phyloP scores from a whole-genome alignment of 331 rosid species.

The Prunus yedoensis region DNA sequence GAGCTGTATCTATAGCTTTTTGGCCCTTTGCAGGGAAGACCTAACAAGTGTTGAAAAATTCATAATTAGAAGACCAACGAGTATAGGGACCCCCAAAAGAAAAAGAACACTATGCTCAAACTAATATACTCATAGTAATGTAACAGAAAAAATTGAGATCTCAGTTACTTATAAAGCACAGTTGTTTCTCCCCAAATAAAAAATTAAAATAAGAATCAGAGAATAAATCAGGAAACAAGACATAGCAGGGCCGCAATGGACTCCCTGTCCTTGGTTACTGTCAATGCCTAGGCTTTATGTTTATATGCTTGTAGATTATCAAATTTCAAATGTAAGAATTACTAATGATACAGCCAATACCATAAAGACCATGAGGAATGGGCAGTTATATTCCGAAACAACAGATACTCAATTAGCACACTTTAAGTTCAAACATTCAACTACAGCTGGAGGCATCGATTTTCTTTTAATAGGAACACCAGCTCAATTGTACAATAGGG shows the following conservation, averaged over 20 bases:
- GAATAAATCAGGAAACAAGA: not conserved
- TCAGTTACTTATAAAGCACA: not conserved
- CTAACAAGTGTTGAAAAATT: constrained; percentile 37
- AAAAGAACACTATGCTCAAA: not conserved
- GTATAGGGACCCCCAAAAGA: not conserved
- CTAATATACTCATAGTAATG: not conserved
- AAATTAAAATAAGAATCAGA: not conserved
- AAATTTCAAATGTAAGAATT: not conserved
- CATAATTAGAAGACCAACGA: constrained; percentile 26
- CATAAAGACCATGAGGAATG: not conserved
- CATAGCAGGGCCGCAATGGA: not conserved
- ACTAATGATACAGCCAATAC: not conserved
- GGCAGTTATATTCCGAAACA: not conserved
- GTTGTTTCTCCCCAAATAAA: not conserved
- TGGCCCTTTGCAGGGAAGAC: constrained; percentile 74
- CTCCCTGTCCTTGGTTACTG: not conserved
- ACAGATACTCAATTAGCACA: not conserved
- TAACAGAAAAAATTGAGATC: not conserved
- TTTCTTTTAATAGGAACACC: no score
- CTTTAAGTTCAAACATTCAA: not conserved
- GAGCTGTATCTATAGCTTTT: constrained; percentile 69
- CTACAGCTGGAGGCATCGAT: not conserved
- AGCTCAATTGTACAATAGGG: not conserved
- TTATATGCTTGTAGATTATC: not conserved
- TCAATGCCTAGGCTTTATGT: not conserved